A percentile compares a stretch with the other conserved stretches of the same genome.
These are phyloP conservation scores for Zea mays DNA, from an alignment of 176 grass and related monocot species.

Conservation along the genomic window Zm-B73-REFERENCE-NAM-5.0 NC_050097.1:210155001-210155500, in stretches of 20 bases:
- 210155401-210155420: constrained; percentile 16
- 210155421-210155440: constrained; percentile 51
- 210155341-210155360: constrained; percentile 93
- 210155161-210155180: constrained; percentile 75
- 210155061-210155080: neutral
- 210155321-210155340: constrained; percentile 78
- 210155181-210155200: constrained; percentile 65
- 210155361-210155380: constrained; percentile 90
- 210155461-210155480: constrained; percentile 71
- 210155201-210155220: constrained; percentile 86
- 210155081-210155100: constrained; percentile 2
- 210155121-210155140: constrained; percentile 14
- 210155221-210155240: constrained; percentile 77
- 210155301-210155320: constrained; percentile 74
- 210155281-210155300: constrained; percentile 67
- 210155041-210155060: neutral
- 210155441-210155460: constrained; percentile 67
- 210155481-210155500: constrained; percentile 74
- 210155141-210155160: neutral
- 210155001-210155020: constrained; percentile 9
- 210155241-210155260: constrained; percentile 72
- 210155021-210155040: constrained; percentile 2
- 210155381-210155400: constrained; percentile 57
- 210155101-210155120: constrained; percentile 24
- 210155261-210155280: constrained; percentile 40